phyloP scores from a whole-genome alignment of 1,284 basidiomycete species.

The Irpex sp. region DNA sequence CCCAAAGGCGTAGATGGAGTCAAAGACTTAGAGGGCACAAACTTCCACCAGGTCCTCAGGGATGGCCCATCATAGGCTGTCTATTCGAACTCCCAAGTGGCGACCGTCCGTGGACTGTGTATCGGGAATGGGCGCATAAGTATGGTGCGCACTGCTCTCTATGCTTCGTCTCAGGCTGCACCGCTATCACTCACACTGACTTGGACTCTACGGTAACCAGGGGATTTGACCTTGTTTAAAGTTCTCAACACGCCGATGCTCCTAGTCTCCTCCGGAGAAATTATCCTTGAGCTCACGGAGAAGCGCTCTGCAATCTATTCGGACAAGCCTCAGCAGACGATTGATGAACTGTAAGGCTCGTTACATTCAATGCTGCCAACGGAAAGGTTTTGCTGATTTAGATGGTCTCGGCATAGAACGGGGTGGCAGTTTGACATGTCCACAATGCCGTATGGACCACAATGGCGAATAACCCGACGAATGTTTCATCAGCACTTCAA shows the following conservation, averaged over 20 bases:
- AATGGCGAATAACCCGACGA: conserved; percentile 36
- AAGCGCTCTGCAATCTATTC: conserved; percentile 12
- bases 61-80: conserved; percentile 5
- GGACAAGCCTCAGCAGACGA: neutral
- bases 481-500: conserved; percentile 29
- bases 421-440: conserved; percentile 26
- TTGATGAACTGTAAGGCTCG: neutral
- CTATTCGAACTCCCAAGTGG: neutral
- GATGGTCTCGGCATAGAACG: neutral
- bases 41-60: conserved; percentile 2
- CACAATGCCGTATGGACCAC: conserved; percentile 34
- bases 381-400: neutral
- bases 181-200: neutral
- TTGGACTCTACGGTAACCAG: neutral
- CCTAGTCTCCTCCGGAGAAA: conserved; percentile 1
- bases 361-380: neutral
- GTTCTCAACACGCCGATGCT: conserved; percentile 1
- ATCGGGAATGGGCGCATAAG: neutral
- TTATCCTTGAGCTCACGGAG: conserved; percentile 7
- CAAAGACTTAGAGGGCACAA: neutral
- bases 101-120: neutral
- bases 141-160: neutral
- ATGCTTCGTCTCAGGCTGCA: neutral
- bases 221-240: conserved; percentile 1
- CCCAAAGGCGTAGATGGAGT: neutral